Percentiles rank a stretch among this genome's conserved stretches.
These are phyloP conservation scores for Cyberlindnera mississippiensis DNA, from an alignment of 805 yeast species.

Conservation along the genomic window DNA sequence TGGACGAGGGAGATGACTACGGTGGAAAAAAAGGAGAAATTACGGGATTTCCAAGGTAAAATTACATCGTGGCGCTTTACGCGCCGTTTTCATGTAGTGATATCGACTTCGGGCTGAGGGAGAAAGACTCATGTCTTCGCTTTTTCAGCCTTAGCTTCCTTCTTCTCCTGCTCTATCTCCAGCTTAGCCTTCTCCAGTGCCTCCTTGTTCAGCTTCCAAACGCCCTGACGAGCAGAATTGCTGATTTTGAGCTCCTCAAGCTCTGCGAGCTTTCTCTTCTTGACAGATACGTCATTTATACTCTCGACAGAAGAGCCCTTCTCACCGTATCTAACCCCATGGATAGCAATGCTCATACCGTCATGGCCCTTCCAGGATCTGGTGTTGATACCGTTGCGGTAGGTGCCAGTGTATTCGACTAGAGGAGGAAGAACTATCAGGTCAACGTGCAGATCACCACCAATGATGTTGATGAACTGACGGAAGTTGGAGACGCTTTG, in stretches of 20 bases:
- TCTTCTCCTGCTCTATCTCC: slow-evolving; percentile 13
- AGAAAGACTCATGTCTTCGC: not conserved
- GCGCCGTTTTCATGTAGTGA: too few relatives aligned
- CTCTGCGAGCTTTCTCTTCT: slow-evolving; percentile 24
- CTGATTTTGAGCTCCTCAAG: slow-evolving; percentile 10
- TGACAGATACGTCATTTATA: slow-evolving; percentile 12
- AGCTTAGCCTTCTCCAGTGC: slow-evolving; percentile 22
- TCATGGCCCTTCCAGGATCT: slow-evolving; percentile 78
- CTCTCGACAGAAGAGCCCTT: slow-evolving; percentile 25
- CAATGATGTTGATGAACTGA: slow-evolving; percentile 27
- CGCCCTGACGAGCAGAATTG: not conserved
- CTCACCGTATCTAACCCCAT: slow-evolving; percentile 34
- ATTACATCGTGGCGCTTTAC: too few relatives aligned
- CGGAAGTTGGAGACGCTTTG: slow-evolving; percentile 28
- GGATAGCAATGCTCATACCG: slow-evolving; percentile 71
- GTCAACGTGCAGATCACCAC: slow-evolving; percentile 33
- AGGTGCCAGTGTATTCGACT: slow-evolving; percentile 58
- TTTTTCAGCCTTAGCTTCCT: slow-evolving; percentile 1
- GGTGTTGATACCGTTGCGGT: slow-evolving; percentile 65
- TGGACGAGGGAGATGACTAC: too few relatives aligned
- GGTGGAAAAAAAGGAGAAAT: too few relatives aligned
- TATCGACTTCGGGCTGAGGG: too few relatives aligned
- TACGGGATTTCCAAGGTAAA: too few relatives aligned
- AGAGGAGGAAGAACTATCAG: slow-evolving; percentile 63
- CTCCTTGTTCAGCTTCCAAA: slow-evolving; percentile 23